Base-by-base conservation (phyloP, 2,329 filamentous ascomycete species). In the Arthrobotrys sinensis region DNA sequence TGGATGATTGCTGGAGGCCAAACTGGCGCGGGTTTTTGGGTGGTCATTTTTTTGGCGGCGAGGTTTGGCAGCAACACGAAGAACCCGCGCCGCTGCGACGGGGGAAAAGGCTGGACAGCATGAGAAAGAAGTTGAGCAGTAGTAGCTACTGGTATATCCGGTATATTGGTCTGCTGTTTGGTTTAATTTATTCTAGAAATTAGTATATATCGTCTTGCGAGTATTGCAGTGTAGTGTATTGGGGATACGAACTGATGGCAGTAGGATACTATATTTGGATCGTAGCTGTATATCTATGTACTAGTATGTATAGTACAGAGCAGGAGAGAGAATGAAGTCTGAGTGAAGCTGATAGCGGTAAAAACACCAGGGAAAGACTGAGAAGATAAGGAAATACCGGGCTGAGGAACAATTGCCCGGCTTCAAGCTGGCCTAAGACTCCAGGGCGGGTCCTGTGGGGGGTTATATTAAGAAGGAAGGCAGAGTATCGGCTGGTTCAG, bases 1-100 rank as follows among this genome's bases (percentile, higher is more conserved):
- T 40, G 34, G 55, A 62, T 62, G 36, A 38, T 38, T 8, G 7
- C 12, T 50, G 16, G 19, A 52, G 46, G 50, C 50, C 52, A 36
- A 57, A 38, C 52, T 57, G 52, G 52, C 52, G 52, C 52, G 7
- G 16, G 7, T 34, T 64, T 50, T 50, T 65, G 43, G 60, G 55
- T 38, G 55, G 28, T 4, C 57, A 34, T 43, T 53, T 53, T 53
- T 53, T 50, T 19, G 46, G 46, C 46, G 46, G 46, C 46, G 46
- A 19, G 21, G 46, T 50, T 50, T n/a, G 24, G 19, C 16, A 21
- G 16, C 24, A 28, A 28, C 24, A 28, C 24, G 24, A 28, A 28
- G 24, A 28, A 28, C 24, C 24, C 24, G 24, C 24, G 24, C 24
- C 24, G 24, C 24, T 28, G 24, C 24, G 24, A 28, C 24, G 2